Conservation (phyloP, 139 green algal species). For the Desmodesmus armatus region DNA sequence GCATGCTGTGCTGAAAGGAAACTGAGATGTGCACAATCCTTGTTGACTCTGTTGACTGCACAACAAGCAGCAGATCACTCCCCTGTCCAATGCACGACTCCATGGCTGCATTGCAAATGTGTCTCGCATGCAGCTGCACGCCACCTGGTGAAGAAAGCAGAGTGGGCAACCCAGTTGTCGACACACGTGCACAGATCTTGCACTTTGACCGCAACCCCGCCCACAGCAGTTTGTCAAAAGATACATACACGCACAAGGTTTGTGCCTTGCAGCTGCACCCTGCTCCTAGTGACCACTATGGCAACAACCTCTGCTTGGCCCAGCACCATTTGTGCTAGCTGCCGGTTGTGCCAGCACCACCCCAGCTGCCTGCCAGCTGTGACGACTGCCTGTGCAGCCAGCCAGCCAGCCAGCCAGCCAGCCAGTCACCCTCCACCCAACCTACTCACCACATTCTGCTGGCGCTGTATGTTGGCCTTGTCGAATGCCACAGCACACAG, state of each 20-base stretch:
- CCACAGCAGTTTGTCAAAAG: not conserved
- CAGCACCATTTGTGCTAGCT: too few species aligned
- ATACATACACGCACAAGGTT: not conserved
- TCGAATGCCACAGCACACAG: conserved; percentile 5
- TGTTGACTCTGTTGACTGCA: too few species aligned
- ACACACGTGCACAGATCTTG: not conserved
- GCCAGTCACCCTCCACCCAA: too few species aligned
- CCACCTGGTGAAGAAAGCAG: not conserved
- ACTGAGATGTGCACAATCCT: not conserved
- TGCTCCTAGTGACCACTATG: too few species aligned
- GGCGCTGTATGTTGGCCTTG: not conserved
- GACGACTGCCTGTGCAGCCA: too few species aligned
- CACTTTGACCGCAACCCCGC: not conserved
- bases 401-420: too few species aligned
- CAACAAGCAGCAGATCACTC: not conserved
- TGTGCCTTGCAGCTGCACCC: too few species aligned
- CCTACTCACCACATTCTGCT: conserved; percentile 5
- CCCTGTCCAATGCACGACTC: not conserved
- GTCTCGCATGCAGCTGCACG: not conserved
- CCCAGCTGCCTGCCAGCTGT: too few species aligned
- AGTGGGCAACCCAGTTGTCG: not conserved
- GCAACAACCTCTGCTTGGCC: too few species aligned
- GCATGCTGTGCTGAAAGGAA: not conserved
- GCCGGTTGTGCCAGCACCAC: too few species aligned
- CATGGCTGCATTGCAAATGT: not conserved